Evolutionary conservation across 345 rosid species (phyloP), one percentile per base, ranked within the genome.

Genomic region (Lumnitzera littorea): DNA sequence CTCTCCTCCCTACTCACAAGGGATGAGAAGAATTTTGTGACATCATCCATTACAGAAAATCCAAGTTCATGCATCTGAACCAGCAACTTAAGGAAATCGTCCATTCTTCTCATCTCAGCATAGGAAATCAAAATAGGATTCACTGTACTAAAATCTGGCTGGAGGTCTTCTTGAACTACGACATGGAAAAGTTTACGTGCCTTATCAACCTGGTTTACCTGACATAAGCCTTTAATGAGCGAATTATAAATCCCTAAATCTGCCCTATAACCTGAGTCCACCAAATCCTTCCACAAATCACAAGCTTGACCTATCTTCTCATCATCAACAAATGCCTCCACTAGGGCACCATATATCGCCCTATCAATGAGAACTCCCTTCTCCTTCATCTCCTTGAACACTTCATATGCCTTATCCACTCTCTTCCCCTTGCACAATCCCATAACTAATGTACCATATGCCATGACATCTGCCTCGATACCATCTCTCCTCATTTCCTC

Each of bases 391-490:
- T 88, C 89, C 83, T 68, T 53, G 49, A 84, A 88, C 64, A 91
- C 71, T 49, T 80, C 82, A 67, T 71, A 81, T 1, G 82, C 96
- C 74, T 60, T 77, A 29, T 70, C 82, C 51, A 77, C 85, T 64
- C 80, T 76, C 48, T 83, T 71, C 24, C 84, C 94, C 64, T 73
- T 79, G 25, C 91, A 82, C 81, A 91, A 62, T 16, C 92, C 98
- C 1, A 50, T 56, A 67, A 89, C 68, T 68, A 89, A 63, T 0
- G 95, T 91, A 24, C 70, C 84, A 69, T 91, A 89, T 0, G 91
- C 94, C 89, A 89, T 84, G 49, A 82, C 95, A 80, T 91, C 98
- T 4, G 91, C 91, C 68, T 75, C 81, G 10, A 85, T 82, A 53
- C 77, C 68, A 66, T 91, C 98, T 5, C 57, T 63, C 63, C 20